phyloP scores from a whole-genome alignment of 371 early-diverging fungal species.

The Entomophthora muscae region DNA sequence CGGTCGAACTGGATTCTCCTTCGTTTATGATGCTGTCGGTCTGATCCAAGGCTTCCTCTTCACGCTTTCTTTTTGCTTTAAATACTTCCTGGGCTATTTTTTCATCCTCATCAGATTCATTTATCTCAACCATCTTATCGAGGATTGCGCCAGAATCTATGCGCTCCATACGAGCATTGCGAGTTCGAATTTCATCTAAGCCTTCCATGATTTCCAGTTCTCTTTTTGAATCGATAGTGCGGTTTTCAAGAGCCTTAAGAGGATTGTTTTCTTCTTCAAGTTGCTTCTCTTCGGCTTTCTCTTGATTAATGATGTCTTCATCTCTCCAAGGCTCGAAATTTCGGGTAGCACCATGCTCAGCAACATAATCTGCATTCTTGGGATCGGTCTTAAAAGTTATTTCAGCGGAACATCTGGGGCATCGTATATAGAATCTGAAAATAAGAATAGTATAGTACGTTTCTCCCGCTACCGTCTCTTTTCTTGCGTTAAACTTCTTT shows the following conservation, averaged over 20 bases:
- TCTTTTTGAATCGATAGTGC: slow-evolving; percentile 78
- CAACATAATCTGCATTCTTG: slow-evolving; percentile 83
- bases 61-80: not conserved
- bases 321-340: slow-evolving; percentile 96
- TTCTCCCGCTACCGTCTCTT: slow-evolving; percentile 71
- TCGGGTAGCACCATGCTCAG: slow-evolving; percentile 82
- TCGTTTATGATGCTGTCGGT: not conserved
- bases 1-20: not conserved
- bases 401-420: slow-evolving; percentile 86
- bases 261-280: slow-evolving; percentile 78
- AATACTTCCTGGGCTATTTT: not conserved
- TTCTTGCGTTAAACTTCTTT: slow-evolving; percentile 93
- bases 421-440: slow-evolving; percentile 91
- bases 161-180: slow-evolving; percentile 69
- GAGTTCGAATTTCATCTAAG: slow-evolving; percentile 78
- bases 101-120: slow-evolving; percentile 4
- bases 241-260: slow-evolving; percentile 82
- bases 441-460: slow-evolving; percentile 72
- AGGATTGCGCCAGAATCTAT: slow-evolving; percentile 23
- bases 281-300: slow-evolving; percentile 25
- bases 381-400: slow-evolving; percentile 98
- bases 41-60: not conserved
- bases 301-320: slow-evolving; percentile 31
- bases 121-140: not conserved
- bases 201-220: slow-evolving; percentile 96